phyloP scores from a whole-genome alignment of 345 rosid species.

The Eucalyptus polybractea region DNA sequence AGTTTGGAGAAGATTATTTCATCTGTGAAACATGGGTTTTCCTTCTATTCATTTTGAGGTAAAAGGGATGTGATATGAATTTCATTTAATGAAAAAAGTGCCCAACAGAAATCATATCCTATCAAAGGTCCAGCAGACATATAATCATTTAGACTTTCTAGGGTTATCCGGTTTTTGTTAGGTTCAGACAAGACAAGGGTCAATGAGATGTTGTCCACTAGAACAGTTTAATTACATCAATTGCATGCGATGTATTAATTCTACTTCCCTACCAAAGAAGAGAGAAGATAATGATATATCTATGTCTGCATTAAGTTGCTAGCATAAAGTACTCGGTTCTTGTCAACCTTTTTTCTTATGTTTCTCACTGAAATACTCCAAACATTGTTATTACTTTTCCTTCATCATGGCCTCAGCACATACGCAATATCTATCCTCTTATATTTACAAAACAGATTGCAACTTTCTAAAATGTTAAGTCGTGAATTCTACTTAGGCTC shows the following conservation, averaged over 20 bases:
- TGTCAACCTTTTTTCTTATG: background rate
- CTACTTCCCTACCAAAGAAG: background rate
- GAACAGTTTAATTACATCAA: background rate
- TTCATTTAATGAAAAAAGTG: background rate
- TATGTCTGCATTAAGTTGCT: background rate
- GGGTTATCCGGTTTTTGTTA: background rate
- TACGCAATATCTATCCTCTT: background rate
- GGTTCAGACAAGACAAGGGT: background rate
- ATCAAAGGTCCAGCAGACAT: background rate
- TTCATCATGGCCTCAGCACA: background rate
- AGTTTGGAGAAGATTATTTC: background rate
- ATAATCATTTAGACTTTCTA: background rate
- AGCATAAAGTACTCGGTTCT: background rate
- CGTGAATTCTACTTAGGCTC: background rate
- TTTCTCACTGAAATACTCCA: background rate
- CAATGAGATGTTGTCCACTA: background rate
- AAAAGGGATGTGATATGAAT: background rate
- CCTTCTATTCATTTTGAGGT: background rate
- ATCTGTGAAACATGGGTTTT: background rate
- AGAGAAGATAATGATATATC: background rate
- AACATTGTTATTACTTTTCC: background rate
- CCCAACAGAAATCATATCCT: background rate
- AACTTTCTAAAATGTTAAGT: background rate
- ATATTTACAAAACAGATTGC: background rate
- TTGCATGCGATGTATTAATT: background rate